Evolutionary conservation across 768 basidiomycete species (phyloP), one percentile per base, ranked within the genome.

Genomic region (Tylopilus vinaceipallidus): DNA sequence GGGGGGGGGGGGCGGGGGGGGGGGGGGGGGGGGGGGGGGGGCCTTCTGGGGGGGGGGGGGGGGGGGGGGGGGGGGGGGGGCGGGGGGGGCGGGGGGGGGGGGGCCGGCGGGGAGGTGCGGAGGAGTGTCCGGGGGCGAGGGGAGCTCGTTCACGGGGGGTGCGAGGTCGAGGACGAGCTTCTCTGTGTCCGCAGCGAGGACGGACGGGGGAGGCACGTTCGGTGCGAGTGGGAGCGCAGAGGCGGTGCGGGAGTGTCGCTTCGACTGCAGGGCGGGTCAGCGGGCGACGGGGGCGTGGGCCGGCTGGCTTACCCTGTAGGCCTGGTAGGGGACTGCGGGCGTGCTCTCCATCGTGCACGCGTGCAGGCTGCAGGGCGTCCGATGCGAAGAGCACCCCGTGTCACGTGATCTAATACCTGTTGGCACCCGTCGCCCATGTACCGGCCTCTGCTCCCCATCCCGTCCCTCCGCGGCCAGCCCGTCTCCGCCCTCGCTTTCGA

Each of bases 401-500:
- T 62, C 61, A 62, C 58, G 58, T 62, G 60, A 47, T 16, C 17
- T 45, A n/a, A n/a, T 27, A 11, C n/a, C n/a, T n/a, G 11, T 34
- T 24, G 41, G 19, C 22, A 23, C 3, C 7, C 11, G 11, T n/a
- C 45, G 32, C 4, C 3, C 56, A 61, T 61, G 56, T 68, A 68
- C 42, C 59, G 57, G 17, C 14, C 53, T 38, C 42, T 51, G 29
- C 27, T 29, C 11, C 51, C 65, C 6, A 56, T 70, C 43, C 14
- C 36, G 3, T 37, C 55, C 0, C 24, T 58, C 14, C 53, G 49
- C 16, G 43, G 51, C 14, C 78, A 81, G 58, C 78, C 85, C 22
- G 75, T 88, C 41, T 85, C 88, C 20, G 81, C 91, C 0, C 75
- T 97, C 49, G 81, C 85, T 0, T 95, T 98, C 65, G 95, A 99